phyloP scores from a whole-genome alignment of 2,329 filamentous ascomycete genomes.

The Trichophyton rubrum region DNA sequence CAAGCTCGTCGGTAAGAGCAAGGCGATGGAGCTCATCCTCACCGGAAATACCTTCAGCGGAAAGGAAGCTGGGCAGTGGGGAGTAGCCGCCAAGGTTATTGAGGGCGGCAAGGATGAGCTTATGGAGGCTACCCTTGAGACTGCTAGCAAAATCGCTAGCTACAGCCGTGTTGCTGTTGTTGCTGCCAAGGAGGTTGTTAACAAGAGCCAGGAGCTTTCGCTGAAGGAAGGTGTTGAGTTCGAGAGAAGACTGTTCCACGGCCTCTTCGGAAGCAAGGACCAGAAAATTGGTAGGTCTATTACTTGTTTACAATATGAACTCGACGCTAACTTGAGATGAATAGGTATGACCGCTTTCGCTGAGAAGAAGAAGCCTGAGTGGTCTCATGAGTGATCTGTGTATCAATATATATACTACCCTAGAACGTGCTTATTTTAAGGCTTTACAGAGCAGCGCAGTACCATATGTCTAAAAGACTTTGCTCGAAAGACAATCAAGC shows the following conservation, averaged over 20 bases:
- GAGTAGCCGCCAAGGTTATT: slow-evolving; percentile 73
- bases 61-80: slow-evolving; percentile 76
- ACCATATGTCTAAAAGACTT: background rate
- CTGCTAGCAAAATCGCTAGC: slow-evolving; percentile 77
- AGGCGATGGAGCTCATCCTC: slow-evolving; percentile 82
- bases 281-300: slow-evolving; percentile 72
- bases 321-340: background rate
- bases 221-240: slow-evolving; percentile 87
- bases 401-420: slow-evolving; percentile 1
- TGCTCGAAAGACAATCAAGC: background rate
- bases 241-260: slow-evolving; percentile 86
- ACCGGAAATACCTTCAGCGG: slow-evolving; percentile 77
- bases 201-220: slow-evolving; percentile 89
- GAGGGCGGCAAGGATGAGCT: slow-evolving; percentile 62
- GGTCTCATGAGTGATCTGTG: slow-evolving; percentile 57
- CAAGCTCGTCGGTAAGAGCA: slow-evolving; percentile 66
- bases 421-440: background rate
- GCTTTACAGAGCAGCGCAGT: background rate
- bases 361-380: slow-evolving; percentile 85
- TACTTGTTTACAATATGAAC: background rate
- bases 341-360: slow-evolving; percentile 77
- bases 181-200: slow-evolving; percentile 94
- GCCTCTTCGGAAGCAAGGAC: slow-evolving; percentile 83
- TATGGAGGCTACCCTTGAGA: slow-evolving; percentile 66
- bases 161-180: slow-evolving; percentile 79